These are phyloP conservation scores for Nidularia pulvinata DNA, from an alignment of 768 basidiomycete genomes.

Conservation along the genomic window DNA sequence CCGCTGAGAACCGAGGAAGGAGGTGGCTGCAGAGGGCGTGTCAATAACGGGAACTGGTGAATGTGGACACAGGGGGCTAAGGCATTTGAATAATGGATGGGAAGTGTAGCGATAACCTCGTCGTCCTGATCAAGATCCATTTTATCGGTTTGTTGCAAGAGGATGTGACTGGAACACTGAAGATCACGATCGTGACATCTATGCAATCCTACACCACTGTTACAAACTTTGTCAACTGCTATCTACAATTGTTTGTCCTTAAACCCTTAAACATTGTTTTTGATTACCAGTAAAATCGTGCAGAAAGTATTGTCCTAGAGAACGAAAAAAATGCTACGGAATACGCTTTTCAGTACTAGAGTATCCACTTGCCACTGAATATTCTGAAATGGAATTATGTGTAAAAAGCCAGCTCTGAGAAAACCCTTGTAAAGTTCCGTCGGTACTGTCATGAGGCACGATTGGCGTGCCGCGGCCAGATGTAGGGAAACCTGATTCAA, in stretches of 20 bases:
- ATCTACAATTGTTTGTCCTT: no score
- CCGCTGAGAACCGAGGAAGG: conserved; percentile 74
- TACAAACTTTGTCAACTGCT: no score
- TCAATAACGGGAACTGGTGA: conserved; percentile 81
- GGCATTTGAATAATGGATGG: conserved; percentile 68
- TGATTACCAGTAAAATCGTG: no score
- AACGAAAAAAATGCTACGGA: no score
- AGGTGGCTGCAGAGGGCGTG: conserved; percentile 71
- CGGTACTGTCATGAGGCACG: conserved; percentile 18
- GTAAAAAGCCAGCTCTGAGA: conserved; percentile 21
- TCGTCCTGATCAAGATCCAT: conserved; percentile 30
- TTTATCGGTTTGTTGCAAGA: conserved; percentile 6
- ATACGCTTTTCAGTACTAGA: no score
- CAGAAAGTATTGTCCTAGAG: no score
- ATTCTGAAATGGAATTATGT: not conserved
- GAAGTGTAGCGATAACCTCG: conserved; percentile 65
- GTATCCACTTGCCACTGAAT: no score
- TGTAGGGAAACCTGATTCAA: conserved; percentile 20
- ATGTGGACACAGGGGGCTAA: conserved; percentile 68
- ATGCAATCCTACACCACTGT: no score
- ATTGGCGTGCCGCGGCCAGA: conserved; percentile 25
- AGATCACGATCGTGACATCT: no score
- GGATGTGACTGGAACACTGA: not conserved
- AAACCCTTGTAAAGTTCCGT: conserved; percentile 18
- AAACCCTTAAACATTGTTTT: no score